Evolutionary conservation across 108 stramenopile species (phyloP).

Genomic region (Epithemia pelagica): DNA sequence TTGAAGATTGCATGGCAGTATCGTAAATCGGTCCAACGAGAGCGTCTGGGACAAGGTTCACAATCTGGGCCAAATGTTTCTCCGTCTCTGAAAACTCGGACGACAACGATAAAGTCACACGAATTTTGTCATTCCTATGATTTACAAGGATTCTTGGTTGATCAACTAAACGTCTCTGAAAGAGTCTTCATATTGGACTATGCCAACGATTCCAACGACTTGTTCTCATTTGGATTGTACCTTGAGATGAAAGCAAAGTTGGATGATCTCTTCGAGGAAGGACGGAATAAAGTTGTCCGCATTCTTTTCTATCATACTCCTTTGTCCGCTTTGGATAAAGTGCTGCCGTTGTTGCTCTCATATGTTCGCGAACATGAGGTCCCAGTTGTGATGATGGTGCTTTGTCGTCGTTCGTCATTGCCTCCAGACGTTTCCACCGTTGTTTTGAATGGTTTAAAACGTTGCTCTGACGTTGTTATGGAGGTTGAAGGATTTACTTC

Average conservation of each 20-base stretch:
- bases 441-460: slow-evolving; percentile 11
- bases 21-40: slow-evolving; percentile 62
- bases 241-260: slow-evolving; percentile 18
- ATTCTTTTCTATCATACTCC: slow-evolving; percentile 51
- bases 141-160: slow-evolving; percentile 49
- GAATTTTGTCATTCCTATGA: slow-evolving; percentile 78
- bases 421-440: background rate
- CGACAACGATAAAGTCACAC: background rate
- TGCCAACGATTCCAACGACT: background rate
- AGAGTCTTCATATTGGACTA: background rate
- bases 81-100: background rate
- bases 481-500: slow-evolving; percentile 44
- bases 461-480: slow-evolving; percentile 42
- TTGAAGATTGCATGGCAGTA: slow-evolving; percentile 83
- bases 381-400: slow-evolving; percentile 62
- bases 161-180: slow-evolving; percentile 26
- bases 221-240: slow-evolving; percentile 11
- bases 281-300: slow-evolving; percentile 35
- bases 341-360: slow-evolving; percentile 57
- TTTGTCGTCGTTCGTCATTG: slow-evolving; percentile 13
- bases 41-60: slow-evolving; percentile 37
- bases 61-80: background rate
- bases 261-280: slow-evolving; percentile 4
- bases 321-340: slow-evolving; percentile 32
- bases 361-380: slow-evolving; percentile 51